Conservation (phyloP, 1,139 yeast species). For the Blastobotrys serpentis region DNA sequence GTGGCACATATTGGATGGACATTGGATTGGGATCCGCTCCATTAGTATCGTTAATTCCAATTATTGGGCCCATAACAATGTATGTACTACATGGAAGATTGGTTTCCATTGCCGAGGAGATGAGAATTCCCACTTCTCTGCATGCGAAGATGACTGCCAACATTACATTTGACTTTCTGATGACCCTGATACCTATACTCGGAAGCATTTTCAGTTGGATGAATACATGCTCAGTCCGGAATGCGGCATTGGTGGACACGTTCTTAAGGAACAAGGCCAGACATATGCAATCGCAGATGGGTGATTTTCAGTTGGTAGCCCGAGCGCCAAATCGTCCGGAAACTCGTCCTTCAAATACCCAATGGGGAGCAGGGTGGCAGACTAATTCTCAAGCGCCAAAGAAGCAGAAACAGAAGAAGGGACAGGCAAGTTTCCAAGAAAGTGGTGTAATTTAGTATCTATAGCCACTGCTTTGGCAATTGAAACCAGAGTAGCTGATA, state of each 20-base stretch:
- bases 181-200: conserved; percentile 74
- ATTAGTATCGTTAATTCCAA: conserved; percentile 62
- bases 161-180: conserved; percentile 66
- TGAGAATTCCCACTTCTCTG: conserved; percentile 58
- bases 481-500: background rate
- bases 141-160: conserved; percentile 72
- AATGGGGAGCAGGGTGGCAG: conserved; percentile 3
- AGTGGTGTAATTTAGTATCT: conserved; percentile 16
- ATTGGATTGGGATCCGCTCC: conserved; percentile 72
- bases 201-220: conserved; percentile 79
- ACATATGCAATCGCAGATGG: conserved; percentile 21
- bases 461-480: too few relatives aligned
- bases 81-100: conserved; percentile 72
- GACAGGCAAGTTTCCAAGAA: conserved; percentile 20
- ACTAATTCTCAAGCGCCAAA: background rate
- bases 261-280: conserved; percentile 32
- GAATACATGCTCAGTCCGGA: conserved; percentile 83
- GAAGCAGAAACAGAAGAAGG: conserved; percentile 9
- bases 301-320: conserved; percentile 26
- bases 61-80: conserved; percentile 77
- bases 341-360: conserved; percentile 13
- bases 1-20: conserved; percentile 78
- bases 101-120: conserved; percentile 55
- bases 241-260: conserved; percentile 68
- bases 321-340: conserved; percentile 7